Evolutionary conservation across 768 basidiomycete genomes (phyloP).

Genomic region (Chalciporus sphaerocephalus): DNA sequence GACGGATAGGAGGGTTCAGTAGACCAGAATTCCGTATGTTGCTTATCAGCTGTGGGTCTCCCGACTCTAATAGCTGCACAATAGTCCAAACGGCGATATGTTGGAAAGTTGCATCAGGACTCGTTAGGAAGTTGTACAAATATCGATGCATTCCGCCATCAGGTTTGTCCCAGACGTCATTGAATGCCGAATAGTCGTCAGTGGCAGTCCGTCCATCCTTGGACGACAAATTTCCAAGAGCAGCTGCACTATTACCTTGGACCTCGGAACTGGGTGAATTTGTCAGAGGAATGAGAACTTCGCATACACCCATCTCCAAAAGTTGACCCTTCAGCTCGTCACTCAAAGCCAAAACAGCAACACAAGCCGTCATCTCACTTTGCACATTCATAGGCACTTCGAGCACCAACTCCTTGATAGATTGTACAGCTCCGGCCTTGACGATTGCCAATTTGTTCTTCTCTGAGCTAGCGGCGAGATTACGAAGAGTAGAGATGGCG

Average conservation of each 20-base stretch:
- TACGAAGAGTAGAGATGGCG: conserved; percentile 94
- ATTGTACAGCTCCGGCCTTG: conserved; percentile 92
- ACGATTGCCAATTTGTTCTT: conserved; percentile 99
- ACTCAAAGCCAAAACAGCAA: conserved; percentile 92
- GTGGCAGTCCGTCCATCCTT: conserved; percentile 77
- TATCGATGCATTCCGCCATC: conserved; percentile 97
- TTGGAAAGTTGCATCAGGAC: conserved; percentile 95
- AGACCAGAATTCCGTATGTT: conserved; percentile 84
- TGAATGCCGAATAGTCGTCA: conserved; percentile 95
- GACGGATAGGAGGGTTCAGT: conserved; percentile 81
- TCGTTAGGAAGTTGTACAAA: conserved; percentile 88
- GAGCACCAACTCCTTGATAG: conserved; percentile 94
- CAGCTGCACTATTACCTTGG: conserved; percentile 97
- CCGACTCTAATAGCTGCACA: conserved; percentile 95
- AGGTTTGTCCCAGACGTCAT: conserved; percentile 96
- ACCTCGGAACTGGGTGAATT: conserved; percentile 96
- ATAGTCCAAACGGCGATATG: conserved; percentile 99
- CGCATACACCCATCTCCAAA: conserved; percentile 97
- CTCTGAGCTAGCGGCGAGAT: conserved; percentile 94
- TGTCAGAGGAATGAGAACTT: conserved; percentile 94
- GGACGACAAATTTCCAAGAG: conserved; percentile 94
- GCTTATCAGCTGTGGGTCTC: conserved; percentile 84
- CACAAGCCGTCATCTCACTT: conserved; percentile 99
- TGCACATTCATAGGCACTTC: conserved; percentile 96
- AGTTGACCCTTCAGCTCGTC: conserved; percentile 96